Base-by-base conservation (phyloP, 345 rosid genomes). In the Lepidium didymum region DNA sequence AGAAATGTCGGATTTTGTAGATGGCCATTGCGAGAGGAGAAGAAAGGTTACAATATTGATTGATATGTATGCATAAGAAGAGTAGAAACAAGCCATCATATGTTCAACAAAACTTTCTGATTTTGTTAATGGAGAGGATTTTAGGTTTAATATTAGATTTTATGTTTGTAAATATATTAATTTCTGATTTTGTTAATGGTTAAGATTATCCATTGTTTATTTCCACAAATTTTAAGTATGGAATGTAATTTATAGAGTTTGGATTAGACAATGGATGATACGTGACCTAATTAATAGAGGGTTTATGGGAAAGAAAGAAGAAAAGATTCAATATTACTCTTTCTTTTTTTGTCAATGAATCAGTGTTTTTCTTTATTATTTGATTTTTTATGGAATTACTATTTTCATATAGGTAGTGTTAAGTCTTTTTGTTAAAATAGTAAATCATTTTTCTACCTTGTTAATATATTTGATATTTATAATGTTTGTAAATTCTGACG, bases 21-120 rank as follows among this genome's bases (percentile, higher is more conserved):
- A 52, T 53, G 77, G 23, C 68, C 68, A 43, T 1, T 0, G 57
- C 0, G 49, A 51, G 57, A 74, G 56, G 25, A 74, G 68, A 43
- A 57, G 38, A 50, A 67, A 43, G 0, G 68, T 35, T 61, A 67
- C 19, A 12, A 74, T 45, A 44, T 44, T 10, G 29, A 67, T 52
- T 37, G 55, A 52, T 43, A 59, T 51, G 18, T 7, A 27, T 67
- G 43, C 52, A 53, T 36, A 16, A 40, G 45, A 25, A 5, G 54
- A 3, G 13, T 57, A 5, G 8, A 19, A 33, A 41, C 2, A 73
- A 40, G 44, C 21, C 77, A 73, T 73, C 3, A 8, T 40, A 21
- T 65, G 23, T 34, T 61, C 31, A 23, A 10, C 0, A 33, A 57
- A 16, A 9, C 3, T 8, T 44, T 35, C 16, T 36, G 36, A 25